Percentiles rank a stretch among this genome's conserved stretches.
Evolutionary conservation across 2,329 filamentous ascomycete species (phyloP).

Genomic region (Fusarium euwallaceae): DNA sequence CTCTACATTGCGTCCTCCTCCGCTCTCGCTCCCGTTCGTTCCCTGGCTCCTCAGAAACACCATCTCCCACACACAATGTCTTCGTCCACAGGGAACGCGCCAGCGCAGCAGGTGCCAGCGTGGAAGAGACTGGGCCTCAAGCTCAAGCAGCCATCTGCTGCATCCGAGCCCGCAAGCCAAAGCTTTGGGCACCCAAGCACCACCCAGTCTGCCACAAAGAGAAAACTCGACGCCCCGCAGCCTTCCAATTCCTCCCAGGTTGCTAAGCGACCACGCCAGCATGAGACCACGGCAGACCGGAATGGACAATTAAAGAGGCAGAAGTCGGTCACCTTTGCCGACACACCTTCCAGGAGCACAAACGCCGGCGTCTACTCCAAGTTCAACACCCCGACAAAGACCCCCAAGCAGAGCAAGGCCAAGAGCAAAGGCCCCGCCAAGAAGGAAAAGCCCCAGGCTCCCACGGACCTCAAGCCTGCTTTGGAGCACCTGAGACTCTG

Average conservation of each 20-base stretch:
- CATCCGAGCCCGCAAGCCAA: conserved; percentile 49
- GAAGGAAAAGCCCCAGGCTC: conserved; percentile 55
- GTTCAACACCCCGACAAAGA: conserved; percentile 52
- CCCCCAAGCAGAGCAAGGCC: conserved; percentile 48
- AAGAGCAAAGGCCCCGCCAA: conserved; percentile 55
- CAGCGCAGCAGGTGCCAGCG: conserved; percentile 64
- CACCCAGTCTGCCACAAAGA: conserved; percentile 54
- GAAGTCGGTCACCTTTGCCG: conserved; percentile 65
- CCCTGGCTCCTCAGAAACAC: conserved; percentile 20
- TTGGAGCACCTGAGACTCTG: conserved; percentile 84
- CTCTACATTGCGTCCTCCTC: neutral
- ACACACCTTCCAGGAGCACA: conserved; percentile 54
- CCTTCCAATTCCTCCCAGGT: conserved; percentile 47
- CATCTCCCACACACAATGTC: conserved; percentile 53
- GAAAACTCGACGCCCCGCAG: conserved; percentile 55
- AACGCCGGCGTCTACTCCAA: conserved; percentile 43
- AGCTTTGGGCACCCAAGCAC: conserved; percentile 56
- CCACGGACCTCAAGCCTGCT: conserved; percentile 69
- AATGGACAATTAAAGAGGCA: conserved; percentile 53
- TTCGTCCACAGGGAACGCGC: conserved; percentile 58
- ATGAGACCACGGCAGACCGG: conserved; percentile 42
- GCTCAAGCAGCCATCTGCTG: conserved; percentile 62
- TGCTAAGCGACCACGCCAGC: conserved; percentile 53
- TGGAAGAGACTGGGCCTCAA: conserved; percentile 75
- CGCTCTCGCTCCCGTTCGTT: conserved; percentile 6